phyloP scores from a whole-genome alignment of 257 asterid species.

The Solanum etuberosum region DNA sequence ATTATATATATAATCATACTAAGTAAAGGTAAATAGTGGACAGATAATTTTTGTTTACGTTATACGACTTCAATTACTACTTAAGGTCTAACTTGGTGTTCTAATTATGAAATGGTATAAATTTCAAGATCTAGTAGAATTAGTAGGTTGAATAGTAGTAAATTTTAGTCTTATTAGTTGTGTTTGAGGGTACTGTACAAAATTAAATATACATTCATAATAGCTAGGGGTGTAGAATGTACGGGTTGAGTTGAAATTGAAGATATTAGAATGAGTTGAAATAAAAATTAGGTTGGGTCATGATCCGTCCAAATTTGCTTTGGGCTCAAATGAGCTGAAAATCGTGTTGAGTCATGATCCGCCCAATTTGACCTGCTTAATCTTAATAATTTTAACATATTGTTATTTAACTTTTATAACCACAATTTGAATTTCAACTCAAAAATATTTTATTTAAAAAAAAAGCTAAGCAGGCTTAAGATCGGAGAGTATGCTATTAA shows the following conservation, averaged over 20 bases:
- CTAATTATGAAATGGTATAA: neutral
- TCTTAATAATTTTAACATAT: no score
- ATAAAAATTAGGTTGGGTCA: neutral
- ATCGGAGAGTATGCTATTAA: no score
- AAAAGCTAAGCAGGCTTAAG: no score
- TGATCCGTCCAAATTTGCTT: accelerated
- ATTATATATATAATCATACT: neutral
- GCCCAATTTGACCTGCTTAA: accelerated
- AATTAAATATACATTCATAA: no score
- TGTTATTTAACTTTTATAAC: no score
- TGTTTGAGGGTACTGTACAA: neutral
- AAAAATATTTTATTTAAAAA: no score
- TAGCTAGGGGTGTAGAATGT: neutral
- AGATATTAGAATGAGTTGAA: no score
- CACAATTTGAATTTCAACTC: no score
- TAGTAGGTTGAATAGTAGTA: neutral
- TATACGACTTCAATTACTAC: neutral
- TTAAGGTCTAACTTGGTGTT: neutral
- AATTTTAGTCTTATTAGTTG: neutral
- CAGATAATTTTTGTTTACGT: neutral
- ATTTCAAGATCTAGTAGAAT: neutral
- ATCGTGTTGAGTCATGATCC: neutral
- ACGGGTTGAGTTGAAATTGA: no score
- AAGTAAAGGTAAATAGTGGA: neutral
- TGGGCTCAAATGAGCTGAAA: no score